phyloP scores from a whole-genome alignment of 176 grass and related monocot genomes.

The Oryza nivara region DNA sequence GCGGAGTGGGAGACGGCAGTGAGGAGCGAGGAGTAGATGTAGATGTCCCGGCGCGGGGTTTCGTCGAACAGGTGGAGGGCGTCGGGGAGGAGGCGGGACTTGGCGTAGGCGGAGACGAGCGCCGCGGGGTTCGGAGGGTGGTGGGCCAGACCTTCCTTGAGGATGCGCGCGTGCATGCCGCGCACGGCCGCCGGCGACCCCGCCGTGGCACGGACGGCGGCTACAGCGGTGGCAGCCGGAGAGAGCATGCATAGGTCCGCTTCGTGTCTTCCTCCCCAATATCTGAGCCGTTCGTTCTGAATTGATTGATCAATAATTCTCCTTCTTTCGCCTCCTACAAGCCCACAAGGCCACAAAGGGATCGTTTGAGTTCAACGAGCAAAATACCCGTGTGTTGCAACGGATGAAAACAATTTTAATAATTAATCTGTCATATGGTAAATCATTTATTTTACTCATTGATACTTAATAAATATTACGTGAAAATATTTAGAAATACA shows the following conservation, averaged over 20 bases:
- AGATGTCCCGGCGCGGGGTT: constrained; percentile 46
- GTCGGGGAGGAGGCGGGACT: constrained; percentile 48
- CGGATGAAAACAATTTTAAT: no score
- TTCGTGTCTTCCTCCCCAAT: no score
- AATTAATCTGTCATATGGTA: no score
- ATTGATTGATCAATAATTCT: no score
- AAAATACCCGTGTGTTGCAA: no score
- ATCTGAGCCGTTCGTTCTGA: no score
- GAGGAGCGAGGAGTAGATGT: constrained; percentile 73
- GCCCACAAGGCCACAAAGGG: no score
- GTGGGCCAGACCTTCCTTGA: constrained; percentile 55
- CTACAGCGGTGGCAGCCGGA: neutral
- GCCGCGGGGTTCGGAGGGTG: constrained; percentile 24
- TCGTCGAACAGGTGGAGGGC: constrained; percentile 63
- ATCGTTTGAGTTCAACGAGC: no score
- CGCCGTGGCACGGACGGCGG: constrained; percentile 39
- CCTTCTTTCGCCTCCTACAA: no score
- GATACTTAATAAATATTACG: no score
- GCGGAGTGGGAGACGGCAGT: constrained; percentile 62
- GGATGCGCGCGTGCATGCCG: constrained; percentile 53
- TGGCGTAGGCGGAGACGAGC: constrained; percentile 68
- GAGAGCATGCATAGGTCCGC: constrained; percentile 46
- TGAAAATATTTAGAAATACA: no score
- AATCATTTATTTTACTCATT: no score
- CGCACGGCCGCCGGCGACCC: constrained; percentile 33